Evolutionary conservation across 2,329 filamentous ascomycete species (phyloP).

Genomic region (Venturia nashicola): DNA sequence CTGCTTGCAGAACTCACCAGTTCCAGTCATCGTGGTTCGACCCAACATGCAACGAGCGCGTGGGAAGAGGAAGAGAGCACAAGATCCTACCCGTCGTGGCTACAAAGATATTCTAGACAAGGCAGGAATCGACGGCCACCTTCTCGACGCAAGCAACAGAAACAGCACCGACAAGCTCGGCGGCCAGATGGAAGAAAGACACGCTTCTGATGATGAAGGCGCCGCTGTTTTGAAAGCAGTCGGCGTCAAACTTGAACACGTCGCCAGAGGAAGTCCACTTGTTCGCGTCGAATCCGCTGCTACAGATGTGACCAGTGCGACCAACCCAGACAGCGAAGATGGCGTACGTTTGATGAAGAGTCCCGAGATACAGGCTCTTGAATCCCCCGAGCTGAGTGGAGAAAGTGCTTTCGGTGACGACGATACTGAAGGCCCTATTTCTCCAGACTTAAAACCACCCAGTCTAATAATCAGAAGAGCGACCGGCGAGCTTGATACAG

Average conservation of each 20-base stretch:
- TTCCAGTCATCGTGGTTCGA: slow-evolving; percentile 84
- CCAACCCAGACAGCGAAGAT: not conserved
- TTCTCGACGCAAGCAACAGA: slow-evolving; percentile 6
- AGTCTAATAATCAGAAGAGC: slow-evolving; percentile 4
- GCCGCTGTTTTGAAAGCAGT: slow-evolving; percentile 5
- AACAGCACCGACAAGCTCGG: slow-evolving; percentile 6
- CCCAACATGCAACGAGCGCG: slow-evolving; percentile 79
- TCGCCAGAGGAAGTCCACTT: slow-evolving; percentile 8
- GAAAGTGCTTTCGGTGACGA: slow-evolving; percentile 9
- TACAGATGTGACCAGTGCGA: slow-evolving; percentile 1
- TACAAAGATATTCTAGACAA: slow-evolving; percentile 69
- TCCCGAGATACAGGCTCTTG: slow-evolving; percentile 3
- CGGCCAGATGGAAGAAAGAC: slow-evolving; percentile 6
- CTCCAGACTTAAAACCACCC: not conserved
- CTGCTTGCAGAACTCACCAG: slow-evolving; percentile 83
- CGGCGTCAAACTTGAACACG: not conserved
- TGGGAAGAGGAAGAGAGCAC: slow-evolving; percentile 74
- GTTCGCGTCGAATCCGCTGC: slow-evolving; percentile 4
- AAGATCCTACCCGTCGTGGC: slow-evolving; percentile 61
- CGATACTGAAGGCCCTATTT: slow-evolving; percentile 6
- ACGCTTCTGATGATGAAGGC: slow-evolving; percentile 6
- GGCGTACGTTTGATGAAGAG: slow-evolving; percentile 8
- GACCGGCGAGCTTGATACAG: not conserved
- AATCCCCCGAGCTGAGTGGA: slow-evolving; percentile 10
- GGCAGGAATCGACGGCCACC: slow-evolving; percentile 27